These are phyloP conservation scores for Ophiostoma fasciatum DNA, from an alignment of 2,329 filamentous ascomycete genomes.

Conservation along the genomic window DNA sequence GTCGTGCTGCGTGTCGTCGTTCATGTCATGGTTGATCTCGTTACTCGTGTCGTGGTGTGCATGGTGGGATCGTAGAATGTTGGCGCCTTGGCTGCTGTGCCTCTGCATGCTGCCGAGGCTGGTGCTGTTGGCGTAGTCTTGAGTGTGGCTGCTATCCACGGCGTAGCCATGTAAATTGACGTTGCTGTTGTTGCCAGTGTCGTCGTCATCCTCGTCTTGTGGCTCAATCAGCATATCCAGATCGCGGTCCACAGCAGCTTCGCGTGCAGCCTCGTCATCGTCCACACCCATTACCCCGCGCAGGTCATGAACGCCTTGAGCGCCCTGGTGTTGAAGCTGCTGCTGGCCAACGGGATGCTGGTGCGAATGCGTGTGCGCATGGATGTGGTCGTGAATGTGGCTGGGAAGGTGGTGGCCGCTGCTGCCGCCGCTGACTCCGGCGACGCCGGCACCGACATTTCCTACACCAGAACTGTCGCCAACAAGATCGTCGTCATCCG, in stretches of 20 bases:
- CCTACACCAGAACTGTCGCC: not conserved
- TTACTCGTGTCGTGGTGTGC: conserved; percentile 1
- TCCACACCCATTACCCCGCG: conserved; percentile 11
- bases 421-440: not conserved
- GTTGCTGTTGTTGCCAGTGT: conserved; percentile 10
- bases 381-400: not conserved
- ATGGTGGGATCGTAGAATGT: conserved; percentile 1
- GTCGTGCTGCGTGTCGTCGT: conserved; percentile 3
- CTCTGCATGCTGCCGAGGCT: not conserved
- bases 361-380: not conserved
- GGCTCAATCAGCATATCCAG: conserved; percentile 38
- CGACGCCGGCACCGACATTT: not conserved
- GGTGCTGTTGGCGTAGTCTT: not conserved
- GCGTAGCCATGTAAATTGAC: no score
- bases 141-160: not conserved
- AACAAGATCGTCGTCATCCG: conserved; percentile 18
- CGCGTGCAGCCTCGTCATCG: conserved; percentile 21
- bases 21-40: conserved; percentile 4
- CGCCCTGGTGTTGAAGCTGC: conserved; percentile 4
- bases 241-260: conserved; percentile 30
- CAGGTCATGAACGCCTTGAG: conserved; percentile 5
- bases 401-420: conserved; percentile 3
- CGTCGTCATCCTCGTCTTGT: conserved; percentile 27
- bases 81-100: not conserved
- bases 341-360: conserved; percentile 1